These are phyloP conservation scores for Podospora tetraspora DNA, from an alignment of 495 filamentous ascomycete species.

Conservation along the genomic window DNA sequence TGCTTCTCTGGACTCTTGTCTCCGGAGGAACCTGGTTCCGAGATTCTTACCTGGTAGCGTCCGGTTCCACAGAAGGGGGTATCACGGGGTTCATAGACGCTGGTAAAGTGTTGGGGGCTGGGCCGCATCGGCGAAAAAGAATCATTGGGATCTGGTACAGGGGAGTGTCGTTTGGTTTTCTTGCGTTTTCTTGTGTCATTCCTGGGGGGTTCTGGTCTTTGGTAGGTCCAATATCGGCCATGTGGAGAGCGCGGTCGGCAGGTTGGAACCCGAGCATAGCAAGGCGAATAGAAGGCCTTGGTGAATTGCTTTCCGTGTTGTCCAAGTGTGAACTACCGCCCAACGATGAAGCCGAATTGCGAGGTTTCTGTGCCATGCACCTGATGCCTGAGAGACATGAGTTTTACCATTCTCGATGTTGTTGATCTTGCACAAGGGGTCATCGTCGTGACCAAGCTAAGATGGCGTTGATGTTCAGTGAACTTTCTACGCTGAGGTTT, in stretches of 20 bases:
- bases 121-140: neutral
- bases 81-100: conserved; percentile 9
- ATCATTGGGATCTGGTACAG: neutral
- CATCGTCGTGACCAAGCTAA: too few relatives aligned
- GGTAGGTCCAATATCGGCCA: neutral
- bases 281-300: neutral
- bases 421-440: too few relatives aligned
- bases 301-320: neutral
- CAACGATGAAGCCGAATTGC: neutral
- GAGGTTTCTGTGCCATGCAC: neutral
- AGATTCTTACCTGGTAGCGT: neutral
- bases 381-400: neutral
- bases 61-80: neutral
- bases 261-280: neutral
- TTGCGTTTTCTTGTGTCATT: neutral
- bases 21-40: neutral
- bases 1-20: neutral
- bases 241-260: neutral
- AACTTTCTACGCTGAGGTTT: too few relatives aligned
- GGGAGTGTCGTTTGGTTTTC: neutral
- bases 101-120: conserved; percentile 4
- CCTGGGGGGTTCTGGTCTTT: neutral
- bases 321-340: neutral
- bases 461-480: too few relatives aligned
- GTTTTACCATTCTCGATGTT: too few relatives aligned